A percentile compares a stretch with the other conserved stretches of the same genome.
phyloP scores from a whole-genome alignment of 225 moss, liverwort and hornwort species.

The Polytrichum commune region DNA sequence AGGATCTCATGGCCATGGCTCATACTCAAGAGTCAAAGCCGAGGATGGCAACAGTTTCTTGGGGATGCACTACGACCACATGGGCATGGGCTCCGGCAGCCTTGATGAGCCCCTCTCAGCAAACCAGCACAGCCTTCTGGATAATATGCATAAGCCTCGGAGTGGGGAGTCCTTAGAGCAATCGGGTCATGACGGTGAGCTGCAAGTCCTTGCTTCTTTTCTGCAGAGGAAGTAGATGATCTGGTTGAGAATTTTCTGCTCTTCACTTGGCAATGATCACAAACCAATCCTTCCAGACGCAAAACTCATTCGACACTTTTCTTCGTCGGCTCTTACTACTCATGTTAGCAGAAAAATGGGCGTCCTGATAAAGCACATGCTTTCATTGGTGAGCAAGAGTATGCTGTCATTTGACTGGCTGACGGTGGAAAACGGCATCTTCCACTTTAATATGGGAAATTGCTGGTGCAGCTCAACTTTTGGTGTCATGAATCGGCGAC shows the following conservation, averaged over 20 bases:
- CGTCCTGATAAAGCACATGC: no score
- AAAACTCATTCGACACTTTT: neutral
- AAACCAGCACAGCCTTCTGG: constrained; percentile 31
- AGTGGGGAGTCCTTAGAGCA: constrained; percentile 33
- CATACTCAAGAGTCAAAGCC: constrained; percentile 45
- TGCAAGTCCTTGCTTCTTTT: constrained; percentile 50
- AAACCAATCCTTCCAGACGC: neutral
- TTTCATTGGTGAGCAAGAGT: neutral
- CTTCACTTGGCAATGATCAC: constrained; percentile 7
- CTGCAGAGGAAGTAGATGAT: constrained; percentile 43
- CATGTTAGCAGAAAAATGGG: neutral
- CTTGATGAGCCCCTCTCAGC: constrained; percentile 20
- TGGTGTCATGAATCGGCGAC: constrained; percentile 9
- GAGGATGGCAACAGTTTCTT: constrained; percentile 56
- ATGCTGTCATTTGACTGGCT: neutral
- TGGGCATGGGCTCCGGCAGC: constrained; percentile 53
- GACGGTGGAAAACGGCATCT: neutral
- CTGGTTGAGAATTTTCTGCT: constrained; percentile 5
- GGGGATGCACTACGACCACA: constrained; percentile 37
- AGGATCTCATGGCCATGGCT: constrained; percentile 28
- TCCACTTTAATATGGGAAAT: constrained; percentile 3
- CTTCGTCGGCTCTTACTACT: neutral
- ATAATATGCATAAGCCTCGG: constrained; percentile 9
- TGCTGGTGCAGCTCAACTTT: constrained; percentile 9
- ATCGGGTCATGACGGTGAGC: constrained; percentile 47